Evolutionary conservation across 768 basidiomycete species (phyloP).

Genomic region (Russula foetens): DNA sequence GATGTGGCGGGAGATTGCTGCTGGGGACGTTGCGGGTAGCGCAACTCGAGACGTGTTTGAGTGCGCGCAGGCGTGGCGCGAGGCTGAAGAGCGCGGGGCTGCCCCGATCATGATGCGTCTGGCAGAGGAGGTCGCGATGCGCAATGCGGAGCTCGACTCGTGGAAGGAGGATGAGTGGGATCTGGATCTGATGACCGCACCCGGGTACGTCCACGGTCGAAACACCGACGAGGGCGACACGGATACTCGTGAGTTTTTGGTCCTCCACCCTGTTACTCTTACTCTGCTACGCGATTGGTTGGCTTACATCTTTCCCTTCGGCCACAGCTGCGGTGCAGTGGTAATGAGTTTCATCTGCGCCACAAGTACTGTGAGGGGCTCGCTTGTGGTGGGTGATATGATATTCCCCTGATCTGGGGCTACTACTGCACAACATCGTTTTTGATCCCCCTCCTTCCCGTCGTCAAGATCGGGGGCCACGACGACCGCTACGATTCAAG

Average conservation of each 20-base stretch:
- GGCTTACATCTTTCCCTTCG: background rate
- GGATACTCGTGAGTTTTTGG: conserved; percentile 15
- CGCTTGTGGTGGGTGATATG: no score
- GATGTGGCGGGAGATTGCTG: conserved; percentile 10
- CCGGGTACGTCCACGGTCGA: conserved; percentile 18
- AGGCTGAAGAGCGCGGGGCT: conserved; percentile 1
- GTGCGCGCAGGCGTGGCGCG: conserved; percentile 14
- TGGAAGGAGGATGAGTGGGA: conserved; percentile 21
- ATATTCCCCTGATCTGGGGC: no score
- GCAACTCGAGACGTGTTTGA: conserved; percentile 12
- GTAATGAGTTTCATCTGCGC: background rate
- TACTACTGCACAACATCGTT: no score
- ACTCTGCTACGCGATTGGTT: background rate
- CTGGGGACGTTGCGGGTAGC: background rate
- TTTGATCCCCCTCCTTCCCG: no score
- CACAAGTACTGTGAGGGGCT: no score
- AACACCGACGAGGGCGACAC: conserved; percentile 10
- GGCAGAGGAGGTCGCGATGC: background rate
- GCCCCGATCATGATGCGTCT: background rate
- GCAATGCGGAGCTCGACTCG: conserved; percentile 8
- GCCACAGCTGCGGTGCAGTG: conserved; percentile 3
- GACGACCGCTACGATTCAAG: no score
- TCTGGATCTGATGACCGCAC: conserved; percentile 16
- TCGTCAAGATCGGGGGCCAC: no score
- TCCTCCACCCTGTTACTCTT: no score